Base-by-base conservation (phyloP, 2,329 filamentous ascomycete species). In the Penicillium sp. region DNA sequence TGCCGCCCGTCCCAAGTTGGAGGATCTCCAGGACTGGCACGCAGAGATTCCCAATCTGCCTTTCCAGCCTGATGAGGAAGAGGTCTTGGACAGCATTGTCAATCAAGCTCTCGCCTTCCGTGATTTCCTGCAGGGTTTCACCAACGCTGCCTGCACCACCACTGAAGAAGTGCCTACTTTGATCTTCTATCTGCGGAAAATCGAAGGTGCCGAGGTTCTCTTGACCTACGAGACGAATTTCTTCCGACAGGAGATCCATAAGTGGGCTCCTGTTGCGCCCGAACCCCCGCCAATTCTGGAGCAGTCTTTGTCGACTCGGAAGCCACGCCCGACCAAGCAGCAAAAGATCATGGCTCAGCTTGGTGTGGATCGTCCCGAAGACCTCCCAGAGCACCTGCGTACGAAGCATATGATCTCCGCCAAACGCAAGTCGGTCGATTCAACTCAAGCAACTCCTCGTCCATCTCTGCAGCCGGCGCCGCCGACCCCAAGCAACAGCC, bases 171-270 rank as follows among this genome's bases (percentile, higher is more conserved):
- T 91, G 8, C 89, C 91, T 48, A 92, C 89, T 0, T 88, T 96
- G 70, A 85, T 95, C 5, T 99, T 99, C 72, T 97, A 96, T 64
- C 79, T 99, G 36, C 89, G 94, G 51, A 99, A 99, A 75, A 91
- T 99, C 48, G 94, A 99, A 74, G 94, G 94, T 2, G 92, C 94
- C 1, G 94, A 99, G 69, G 92, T 99, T 46, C 80, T 99, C 3
- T 79, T 99, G 2, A 83, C 92, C 0, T 88, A 87, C 51, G 94
- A 99, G 74, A 96, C 92, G n/a, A 99, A 99, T 68, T 96, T 95
- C 71, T 92, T 99, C 76, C 86, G 92, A 22, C 91, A 96, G 68
- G 91, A 96, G 67, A 79, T 99, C 50, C 94, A 99, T 73, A 95
- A 90, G 68, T 96, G 90, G 88, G 90, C 87, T 35, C 92, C 92